Evolutionary conservation across 352 stramenopile genomes (phyloP), one percentile per base, ranked within the genome.

Genomic region (Phytopythium boreale): DNA sequence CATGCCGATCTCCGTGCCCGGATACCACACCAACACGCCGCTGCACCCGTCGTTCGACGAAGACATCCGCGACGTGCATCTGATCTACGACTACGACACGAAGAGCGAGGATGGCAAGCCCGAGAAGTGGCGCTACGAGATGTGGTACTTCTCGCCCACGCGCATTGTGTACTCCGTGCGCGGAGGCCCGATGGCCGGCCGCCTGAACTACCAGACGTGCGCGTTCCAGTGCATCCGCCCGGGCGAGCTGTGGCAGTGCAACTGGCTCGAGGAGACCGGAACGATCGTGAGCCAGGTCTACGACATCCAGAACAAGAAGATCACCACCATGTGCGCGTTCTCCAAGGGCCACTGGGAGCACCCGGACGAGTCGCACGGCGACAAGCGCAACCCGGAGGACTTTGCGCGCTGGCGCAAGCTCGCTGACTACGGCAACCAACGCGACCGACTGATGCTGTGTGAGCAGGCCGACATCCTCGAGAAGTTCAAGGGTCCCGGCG

Each of bases 271-370:
- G 64, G 76, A 84, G 61, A 84, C 76, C 19, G 76, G 76, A 56
- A 84, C 76, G 43, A 78, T 84, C 56, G 71, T 84, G 44, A 74
- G 61, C 26, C 71, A 80, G 34, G 76, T 84, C 46, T 84, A 80
- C 59, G 76, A 84, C 59, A 82, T 84, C 39, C 70, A 68, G 46
- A 64, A 74, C 39, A 49, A 73, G 61, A 84, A 80, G 67, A 80
- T 82, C 59, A 79, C 71, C 24, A 84, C 74, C 62, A 84, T 80
- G 74, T 71, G 69, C 53, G 76, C 59, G 26, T 85, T 85, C 60
- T 85, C 74, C 36, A 82, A 85, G 59, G 76, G 76, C 68, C 76
- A 85, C 64, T 80, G 76, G 76, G 76, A 85, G 62, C 50, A 85
- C 69, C 20, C 58, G 15, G 52, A 70, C 43, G 71, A 75, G 0